These are phyloP conservation scores for Calocybe gangraenosa DNA, from an alignment of 768 basidiomycete genomes.

Conservation along the genomic window DNA sequence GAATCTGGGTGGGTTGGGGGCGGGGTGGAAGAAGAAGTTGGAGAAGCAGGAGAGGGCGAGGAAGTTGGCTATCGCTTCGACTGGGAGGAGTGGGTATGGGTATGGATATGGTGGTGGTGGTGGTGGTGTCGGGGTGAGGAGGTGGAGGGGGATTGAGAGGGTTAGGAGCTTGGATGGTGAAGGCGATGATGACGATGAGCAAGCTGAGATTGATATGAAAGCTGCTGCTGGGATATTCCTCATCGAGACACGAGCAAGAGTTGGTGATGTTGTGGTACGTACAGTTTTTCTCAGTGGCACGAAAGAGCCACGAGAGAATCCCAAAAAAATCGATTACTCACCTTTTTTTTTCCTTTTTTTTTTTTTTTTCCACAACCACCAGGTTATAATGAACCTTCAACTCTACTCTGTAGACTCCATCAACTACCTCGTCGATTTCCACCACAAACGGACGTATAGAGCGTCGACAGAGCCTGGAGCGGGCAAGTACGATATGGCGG, in stretches of 20 bases:
- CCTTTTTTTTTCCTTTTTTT: constrained; percentile 23
- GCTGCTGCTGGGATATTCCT: constrained; percentile 81
- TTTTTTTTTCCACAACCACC: constrained; percentile 1
- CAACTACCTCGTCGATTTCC: constrained; percentile 98
- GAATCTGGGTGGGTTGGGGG: constrained; percentile 61
- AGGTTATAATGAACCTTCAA: constrained; percentile 97
- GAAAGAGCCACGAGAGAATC: too few species aligned
- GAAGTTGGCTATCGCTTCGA: too few species aligned
- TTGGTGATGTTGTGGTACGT: constrained; percentile 84
- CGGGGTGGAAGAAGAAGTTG: too few species aligned
- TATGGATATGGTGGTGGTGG: constrained; percentile 32
- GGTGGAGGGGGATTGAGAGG: constrained; percentile 47
- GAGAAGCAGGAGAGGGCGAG: too few species aligned
- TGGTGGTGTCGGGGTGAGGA: constrained; percentile 34
- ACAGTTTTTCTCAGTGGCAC: too few species aligned
- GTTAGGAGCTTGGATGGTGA: constrained; percentile 57
- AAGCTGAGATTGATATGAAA: constrained; percentile 49
- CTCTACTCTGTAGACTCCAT: constrained; percentile 94
- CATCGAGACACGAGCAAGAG: constrained; percentile 88
- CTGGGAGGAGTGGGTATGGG: too few species aligned
- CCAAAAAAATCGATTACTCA: constrained; percentile 1
- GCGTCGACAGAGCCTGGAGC: constrained; percentile 66
- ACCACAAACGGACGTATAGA: constrained; percentile 92
- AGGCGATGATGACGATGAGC: constrained; percentile 23
- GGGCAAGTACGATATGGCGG: constrained; percentile 66